Base-by-base conservation (phyloP, 2,329 filamentous ascomycete genomes). In the Zopfia rhizophila region DNA sequence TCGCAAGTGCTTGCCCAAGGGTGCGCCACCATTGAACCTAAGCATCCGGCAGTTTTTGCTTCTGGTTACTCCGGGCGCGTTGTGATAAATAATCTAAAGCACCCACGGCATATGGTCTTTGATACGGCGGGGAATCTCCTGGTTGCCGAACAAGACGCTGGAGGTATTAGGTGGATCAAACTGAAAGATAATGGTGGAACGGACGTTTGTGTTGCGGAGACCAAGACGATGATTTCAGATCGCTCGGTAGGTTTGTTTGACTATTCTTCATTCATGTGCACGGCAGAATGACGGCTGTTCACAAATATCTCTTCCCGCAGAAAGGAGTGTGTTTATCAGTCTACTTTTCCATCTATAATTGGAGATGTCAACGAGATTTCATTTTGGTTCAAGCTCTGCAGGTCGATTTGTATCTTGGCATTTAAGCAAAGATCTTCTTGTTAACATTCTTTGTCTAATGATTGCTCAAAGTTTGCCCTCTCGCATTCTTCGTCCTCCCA, bases 61-160 rank as follows among this genome's bases (percentile, higher is more conserved):
- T 36, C 48, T 23, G 48, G 48, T 6, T 51, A 51, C 24, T 44
- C 32, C 32, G 48, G 48, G 14, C 32, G 46, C 10, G 50, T 50
- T 6, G 30, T 49, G 7, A 42, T 53, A 40, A 53, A 53, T 32
- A 40, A 45, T 3, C 30, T 53, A 12, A 40, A 36, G 18, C 24
- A 19, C 2, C 49, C 49, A n/a, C 38, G 45, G 4, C 29, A 41
- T 24, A 24, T 53, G 16, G 42, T 53, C n/a, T 68, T 69, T 32
- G 66, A 69, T 38, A 54, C 38, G 22, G 58, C 51, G 8, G 66
- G 66, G 13, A 67, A 68, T 33, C 67, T 69, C 65, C 52, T 69
- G 12, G 56, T 68, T 1, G 65, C 68, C 7, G 47, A 51, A 17
- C 63, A 69, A 21, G 53, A 63, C 13, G 63, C 63, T n/a, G 66